Evolutionary conservation across 2,329 filamentous ascomycete species (phyloP), one percentile per base, ranked within the genome.

Genomic region (Celoporthe dispersa): DNA sequence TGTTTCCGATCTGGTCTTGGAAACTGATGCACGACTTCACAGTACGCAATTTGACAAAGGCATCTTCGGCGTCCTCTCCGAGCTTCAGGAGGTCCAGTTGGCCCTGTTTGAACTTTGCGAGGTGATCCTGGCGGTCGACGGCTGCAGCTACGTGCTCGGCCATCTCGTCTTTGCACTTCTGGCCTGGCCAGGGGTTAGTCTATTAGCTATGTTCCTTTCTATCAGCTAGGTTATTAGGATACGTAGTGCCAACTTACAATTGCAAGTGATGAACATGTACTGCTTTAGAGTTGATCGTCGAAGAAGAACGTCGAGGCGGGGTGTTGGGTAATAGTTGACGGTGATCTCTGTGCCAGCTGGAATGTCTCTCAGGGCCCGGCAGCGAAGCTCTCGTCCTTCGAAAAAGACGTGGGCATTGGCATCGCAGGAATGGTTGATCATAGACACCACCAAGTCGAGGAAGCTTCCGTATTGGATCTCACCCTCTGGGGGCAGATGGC

Each of bases 371-470:
- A 79, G 68, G 11, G 80, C 78, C 0, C 79, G 75, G 16, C 81
- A 74, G 1, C 75, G 74, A 1, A 80, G 69, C 66, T 79, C 68
- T 35, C 68, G 70, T 19, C 78, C 78, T 61, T 81, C 76, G 28
- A 79, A 77, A 64, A 77, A 77, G 37, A 78, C 71, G 44, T 77
- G 73, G 2, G 77, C 75, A 53, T 82, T 82, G 12, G 79, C 78
- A 0, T 77, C 74, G 67, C 80, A 82, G 0, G 75, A 78, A 73
- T 82, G 80, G 71, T 81, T 81, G 67, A 81, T 77, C 44, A 77
- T 70, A 16, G 79, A 75, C 0, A 75, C 74, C 2, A 75, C 68
- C 16, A 78, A 63, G 41, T 81, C 78, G n/a, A 81, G 70, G 19
- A 71, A 77, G n/a, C 70, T 73, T 6, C 79, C 79, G 55, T 75